Evolutionary conservation across 208 protist species (phyloP).

Genomic region (Crithidia acanthocephali): DNA sequence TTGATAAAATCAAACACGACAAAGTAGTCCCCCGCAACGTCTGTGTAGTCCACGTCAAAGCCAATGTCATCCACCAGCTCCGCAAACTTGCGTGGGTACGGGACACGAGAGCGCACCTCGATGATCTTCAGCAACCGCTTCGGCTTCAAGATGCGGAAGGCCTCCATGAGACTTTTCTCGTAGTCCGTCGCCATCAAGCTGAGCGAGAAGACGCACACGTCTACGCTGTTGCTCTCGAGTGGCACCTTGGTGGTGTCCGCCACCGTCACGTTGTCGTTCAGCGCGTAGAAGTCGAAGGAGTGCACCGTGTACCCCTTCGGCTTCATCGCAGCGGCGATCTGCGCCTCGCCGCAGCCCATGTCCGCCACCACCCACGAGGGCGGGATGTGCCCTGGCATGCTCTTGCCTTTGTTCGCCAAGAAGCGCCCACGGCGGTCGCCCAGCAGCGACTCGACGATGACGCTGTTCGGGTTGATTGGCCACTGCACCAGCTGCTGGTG

Average conservation of each 20-base stretch:
- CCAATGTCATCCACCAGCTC: slow-evolving; percentile 85
- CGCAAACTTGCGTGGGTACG: slow-evolving; percentile 74
- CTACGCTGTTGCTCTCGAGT: slow-evolving; percentile 70
- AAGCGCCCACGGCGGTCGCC: slow-evolving; percentile 81
- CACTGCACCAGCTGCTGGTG: slow-evolving; percentile 92
- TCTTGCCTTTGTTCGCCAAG: slow-evolving; percentile 80
- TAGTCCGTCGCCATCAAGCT: slow-evolving; percentile 97
- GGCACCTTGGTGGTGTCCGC: slow-evolving; percentile 92
- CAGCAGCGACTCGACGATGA: slow-evolving; percentile 86
- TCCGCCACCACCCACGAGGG: slow-evolving; percentile 91
- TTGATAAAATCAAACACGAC: slow-evolving; percentile 93
- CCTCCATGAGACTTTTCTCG: slow-evolving; percentile 91
- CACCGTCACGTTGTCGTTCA: slow-evolving; percentile 81
- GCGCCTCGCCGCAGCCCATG: slow-evolving; percentile 96
- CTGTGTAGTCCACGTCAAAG: slow-evolving; percentile 81
- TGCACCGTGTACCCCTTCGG: slow-evolving; percentile 92
- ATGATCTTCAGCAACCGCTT: slow-evolving; percentile 91
- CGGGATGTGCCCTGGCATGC: slow-evolving; percentile 83
- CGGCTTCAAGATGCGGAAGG: slow-evolving; percentile 92
- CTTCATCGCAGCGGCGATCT: slow-evolving; percentile 75
- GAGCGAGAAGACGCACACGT: slow-evolving; percentile 95
- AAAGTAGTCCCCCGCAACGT: slow-evolving; percentile 93
- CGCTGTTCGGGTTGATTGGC: slow-evolving; percentile 93
- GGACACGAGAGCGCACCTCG: slow-evolving; percentile 93
- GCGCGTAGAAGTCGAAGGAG: slow-evolving; percentile 94